Conservation (phyloP, 495 filamentous ascomycete species). For the Aspergillus biplanus region DNA sequence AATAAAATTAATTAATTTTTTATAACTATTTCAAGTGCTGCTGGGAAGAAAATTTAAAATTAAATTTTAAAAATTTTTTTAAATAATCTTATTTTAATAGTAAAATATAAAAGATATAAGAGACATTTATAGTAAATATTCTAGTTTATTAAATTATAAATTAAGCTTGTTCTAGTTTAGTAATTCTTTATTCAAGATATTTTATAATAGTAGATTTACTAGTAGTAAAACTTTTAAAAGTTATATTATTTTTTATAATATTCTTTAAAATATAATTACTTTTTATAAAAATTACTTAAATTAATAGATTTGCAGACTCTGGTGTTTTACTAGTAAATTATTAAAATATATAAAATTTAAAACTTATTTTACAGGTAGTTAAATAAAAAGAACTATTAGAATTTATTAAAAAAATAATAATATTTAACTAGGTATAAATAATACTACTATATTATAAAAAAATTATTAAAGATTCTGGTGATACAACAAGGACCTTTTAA, state of each 20-base stretch:
- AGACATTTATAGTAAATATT: conserved; percentile 5
- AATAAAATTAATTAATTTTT: not conserved
- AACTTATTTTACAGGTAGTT: too few relatives aligned
- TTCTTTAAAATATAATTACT: conserved; percentile 13
- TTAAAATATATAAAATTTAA: too few relatives aligned
- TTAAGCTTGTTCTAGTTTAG: too few relatives aligned
- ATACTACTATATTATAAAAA: too few relatives aligned
- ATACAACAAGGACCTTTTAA: too few relatives aligned
- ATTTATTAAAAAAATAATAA: too few relatives aligned
- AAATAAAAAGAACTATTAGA: too few relatives aligned
- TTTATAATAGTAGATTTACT: not conserved
- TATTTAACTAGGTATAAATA: too few relatives aligned
- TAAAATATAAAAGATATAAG: conserved; percentile 4
- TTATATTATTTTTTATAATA: conserved; percentile 20
- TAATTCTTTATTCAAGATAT: too few relatives aligned
- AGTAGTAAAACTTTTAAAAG: not conserved
- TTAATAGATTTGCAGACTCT: too few relatives aligned
- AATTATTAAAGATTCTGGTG: too few relatives aligned
- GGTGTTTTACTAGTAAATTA: too few relatives aligned
- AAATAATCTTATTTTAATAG: conserved; percentile 15
- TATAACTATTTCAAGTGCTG: not conserved
- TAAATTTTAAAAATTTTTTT: conserved; percentile 16
- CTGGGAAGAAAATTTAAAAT: conserved; percentile 1
- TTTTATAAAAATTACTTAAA: conserved; percentile 15
- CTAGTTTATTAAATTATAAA: not conserved